Evolutionary conservation across 2,329 filamentous ascomycete species (phyloP).

Genomic region (Rosellinia necatrix): DNA sequence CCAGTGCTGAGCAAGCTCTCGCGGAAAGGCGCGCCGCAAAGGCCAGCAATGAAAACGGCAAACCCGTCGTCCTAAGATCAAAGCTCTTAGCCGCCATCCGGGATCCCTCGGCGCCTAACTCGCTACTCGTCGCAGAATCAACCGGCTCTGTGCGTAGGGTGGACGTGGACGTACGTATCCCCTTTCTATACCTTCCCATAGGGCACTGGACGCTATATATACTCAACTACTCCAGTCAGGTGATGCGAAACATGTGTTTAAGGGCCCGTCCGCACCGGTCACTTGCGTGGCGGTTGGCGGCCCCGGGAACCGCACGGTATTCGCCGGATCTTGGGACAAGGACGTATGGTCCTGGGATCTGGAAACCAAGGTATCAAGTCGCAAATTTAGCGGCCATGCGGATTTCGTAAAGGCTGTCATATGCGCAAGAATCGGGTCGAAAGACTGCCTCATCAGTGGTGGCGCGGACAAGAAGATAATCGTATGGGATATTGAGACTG

Average conservation of each 20-base stretch:
- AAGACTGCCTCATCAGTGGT: conserved; percentile 71
- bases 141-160: conserved; percentile 79
- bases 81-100: conserved; percentile 79
- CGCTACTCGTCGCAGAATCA: conserved; percentile 83
- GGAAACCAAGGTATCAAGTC: conserved; percentile 56
- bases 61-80: conserved; percentile 78
- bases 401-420: conserved; percentile 91
- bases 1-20: conserved; percentile 55
- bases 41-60: conserved; percentile 76
- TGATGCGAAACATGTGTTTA: conserved; percentile 58
- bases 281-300: conserved; percentile 74
- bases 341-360: conserved; percentile 84
- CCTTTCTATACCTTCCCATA: not conserved
- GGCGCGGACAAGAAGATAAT: conserved; percentile 80
- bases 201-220: not conserved
- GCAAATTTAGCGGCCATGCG: conserved; percentile 73
- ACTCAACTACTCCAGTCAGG: conserved; percentile 43
- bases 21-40: conserved; percentile 69
- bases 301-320: conserved; percentile 63
- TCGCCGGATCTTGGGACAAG: conserved; percentile 95
- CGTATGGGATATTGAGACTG: conserved; percentile 77
- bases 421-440: conserved; percentile 62
- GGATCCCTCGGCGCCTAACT: conserved; percentile 65
- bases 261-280: conserved; percentile 78
- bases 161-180: conserved; percentile 74